Conservation (phyloP, 1,284 basidiomycete species). For the Thecaphora frezii region DNA sequence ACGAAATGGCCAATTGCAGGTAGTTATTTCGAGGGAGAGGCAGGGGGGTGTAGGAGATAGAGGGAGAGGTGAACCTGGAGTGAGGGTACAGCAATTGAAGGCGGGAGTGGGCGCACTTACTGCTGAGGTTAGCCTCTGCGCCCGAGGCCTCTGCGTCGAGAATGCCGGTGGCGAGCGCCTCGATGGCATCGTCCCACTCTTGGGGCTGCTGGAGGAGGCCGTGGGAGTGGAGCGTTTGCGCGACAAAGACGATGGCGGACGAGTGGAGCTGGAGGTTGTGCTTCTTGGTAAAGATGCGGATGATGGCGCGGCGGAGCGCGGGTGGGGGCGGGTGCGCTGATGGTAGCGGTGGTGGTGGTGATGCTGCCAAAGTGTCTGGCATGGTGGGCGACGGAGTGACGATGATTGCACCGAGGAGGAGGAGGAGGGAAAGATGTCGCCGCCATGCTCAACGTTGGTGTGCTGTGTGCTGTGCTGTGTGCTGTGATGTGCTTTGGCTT, state of each 20-base stretch:
- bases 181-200: conserved; percentile 52
- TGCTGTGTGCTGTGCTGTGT: too few species aligned
- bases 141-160: conserved; percentile 37
- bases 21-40: too few species aligned
- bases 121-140: conserved; percentile 1
- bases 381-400: too few species aligned
- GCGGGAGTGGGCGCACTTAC: background rate
- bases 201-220: conserved; percentile 41
- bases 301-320: conserved; percentile 45
- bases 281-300: conserved; percentile 53
- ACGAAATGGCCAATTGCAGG: background rate
- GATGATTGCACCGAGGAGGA: too few species aligned
- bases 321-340: too few species aligned
- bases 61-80: too few species aligned
- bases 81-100: too few species aligned
- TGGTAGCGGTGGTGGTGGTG: too few species aligned
- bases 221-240: conserved; percentile 45
- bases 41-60: too few species aligned
- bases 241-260: conserved; percentile 52
- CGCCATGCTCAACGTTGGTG: too few species aligned
- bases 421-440: too few species aligned
- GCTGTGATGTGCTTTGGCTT: too few species aligned
- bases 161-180: conserved; percentile 51
- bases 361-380: background rate
- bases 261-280: conserved; percentile 54